Evolutionary conservation across 169 alveolate species (phyloP).

Genomic region (Plasmodium knowlesi): DNA sequence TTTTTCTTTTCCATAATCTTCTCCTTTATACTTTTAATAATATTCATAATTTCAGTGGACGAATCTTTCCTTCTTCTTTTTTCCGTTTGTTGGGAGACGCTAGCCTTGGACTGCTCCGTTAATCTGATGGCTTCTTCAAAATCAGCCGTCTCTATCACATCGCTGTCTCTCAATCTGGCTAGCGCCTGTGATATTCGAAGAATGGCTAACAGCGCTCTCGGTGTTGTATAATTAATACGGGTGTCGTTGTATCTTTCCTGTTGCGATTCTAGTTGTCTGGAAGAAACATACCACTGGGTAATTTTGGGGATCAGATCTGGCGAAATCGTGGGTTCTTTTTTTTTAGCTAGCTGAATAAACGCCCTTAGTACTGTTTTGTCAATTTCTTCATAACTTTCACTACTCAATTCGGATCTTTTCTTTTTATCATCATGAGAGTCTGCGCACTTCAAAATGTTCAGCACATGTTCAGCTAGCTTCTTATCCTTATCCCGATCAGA

Average conservation of each 20-base stretch:
- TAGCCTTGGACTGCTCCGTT: constrained; percentile 90
- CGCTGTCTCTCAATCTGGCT: constrained; percentile 95
- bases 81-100: constrained; percentile 85
- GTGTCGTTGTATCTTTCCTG: constrained; percentile 86
- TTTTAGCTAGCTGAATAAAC: constrained; percentile 92
- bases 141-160: constrained; percentile 92
- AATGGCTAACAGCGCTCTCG: constrained; percentile 96
- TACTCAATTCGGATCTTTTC: constrained; percentile 23
- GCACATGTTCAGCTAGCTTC: constrained; percentile 93
- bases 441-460: constrained; percentile 90
- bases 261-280: constrained; percentile 82
- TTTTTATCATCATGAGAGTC: constrained; percentile 78
- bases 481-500: constrained; percentile 91
- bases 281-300: constrained; percentile 83
- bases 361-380: constrained; percentile 88
- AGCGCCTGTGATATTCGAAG: constrained; percentile 94
- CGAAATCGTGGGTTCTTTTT: constrained; percentile 83
- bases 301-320: constrained; percentile 78
- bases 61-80: constrained; percentile 76
- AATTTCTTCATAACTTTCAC: constrained; percentile 77
- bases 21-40: constrained; percentile 82
- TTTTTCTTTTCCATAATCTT: constrained; percentile 78
- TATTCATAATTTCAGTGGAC: constrained; percentile 86
- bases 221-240: constrained; percentile 95
- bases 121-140: constrained; percentile 96